Base-by-base conservation (phyloP, 2,329 filamentous ascomycete genomes). In the Pseudonectria buxi region DNA sequence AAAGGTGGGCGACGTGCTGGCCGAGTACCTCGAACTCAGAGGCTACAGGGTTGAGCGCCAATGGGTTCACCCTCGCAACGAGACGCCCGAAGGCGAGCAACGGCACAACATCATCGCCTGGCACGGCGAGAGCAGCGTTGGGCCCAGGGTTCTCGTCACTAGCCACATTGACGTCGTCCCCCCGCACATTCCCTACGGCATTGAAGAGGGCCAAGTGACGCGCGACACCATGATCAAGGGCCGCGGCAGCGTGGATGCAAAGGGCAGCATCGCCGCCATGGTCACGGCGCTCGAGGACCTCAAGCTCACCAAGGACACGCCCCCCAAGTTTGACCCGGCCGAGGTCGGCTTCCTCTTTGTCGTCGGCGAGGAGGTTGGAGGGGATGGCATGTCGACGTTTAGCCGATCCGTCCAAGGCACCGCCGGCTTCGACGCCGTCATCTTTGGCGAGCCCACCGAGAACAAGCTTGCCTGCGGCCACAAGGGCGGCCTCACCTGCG, bases 361-460 rank as follows among this genome's bases (percentile, higher is more conserved):
- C 1, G 85, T 95, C 0, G 88, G 86, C 40, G 90, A 98, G 59
- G 90, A 96, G 59, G 73, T 71, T 3, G 69, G 68, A 4, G 90
- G 90, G 9, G 81, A 83, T 43, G 90, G 90, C 7, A 96, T 96
- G 90, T 57, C 56, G 22, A 42, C 55, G 30, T 77, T 78, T 40
- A 72, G 67, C 14, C 51, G 61, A 4, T 58, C 54, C 0, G 40
- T 64, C 1, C 41, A 49, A 11, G 35, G 52, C 6, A 50, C 61
- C 28, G 51, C 58, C 4, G 42, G 47, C 3, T 69, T 78, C 14
- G 72, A 81, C 24, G 78, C 86, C 4, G 80, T 86, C 50, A 83
- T 92, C 52, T 96, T 95, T 54, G 90, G 92, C 27, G 92, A 98
- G 58, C 90, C 90, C 1, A 98, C 92, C 0, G 87, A 94, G 53